Base-by-base conservation (phyloP, 2,329 filamentous ascomycete species). In the Colletotrichum neosansevieriae region DNA sequence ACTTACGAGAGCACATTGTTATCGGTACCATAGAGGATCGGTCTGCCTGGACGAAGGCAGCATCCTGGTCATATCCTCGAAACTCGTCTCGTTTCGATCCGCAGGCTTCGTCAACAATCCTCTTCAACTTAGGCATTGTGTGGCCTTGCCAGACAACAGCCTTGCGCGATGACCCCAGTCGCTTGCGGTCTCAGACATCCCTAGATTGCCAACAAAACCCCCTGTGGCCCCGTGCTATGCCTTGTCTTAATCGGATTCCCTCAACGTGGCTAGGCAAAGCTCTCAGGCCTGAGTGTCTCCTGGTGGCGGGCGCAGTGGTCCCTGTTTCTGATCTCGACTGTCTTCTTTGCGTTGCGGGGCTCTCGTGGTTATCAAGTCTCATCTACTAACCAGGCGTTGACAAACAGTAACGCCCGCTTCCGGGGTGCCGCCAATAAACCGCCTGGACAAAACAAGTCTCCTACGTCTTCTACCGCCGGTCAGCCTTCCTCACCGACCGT, bases 351-450 rank as follows among this genome's bases (percentile, higher is more conserved):
- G 10, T 54, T 32, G 24, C 6, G 11, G 32, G 45, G 34, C 9
- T 61, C 10, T 65, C 21, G 21, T 54, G 36, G 61, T 64, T 69
- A 74, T 60, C 15, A 51, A 29, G 21, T 50, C 47, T 38, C 42
- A 29, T 38, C 50, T 74, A 73, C 79, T 79, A 70, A 73, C 65
- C 58, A 59, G 68, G 60, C 50, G 36, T 38, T 53, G 24, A 42
- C 64, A 17, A 60, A 70, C 72, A 88, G 86, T 74, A 87, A 86
- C 80, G 86, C 86, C 76, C 85, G 87, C 70, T 86, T 89, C 74
- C 84, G 87, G 78, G 85, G 86, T 76, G 82, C 82, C 74, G 83
- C 85, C 72, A 81, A 79, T 74, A 88, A 84, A 77, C 79, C 83
- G 70, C 79, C 84, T 71, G 81, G 81, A 72, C 83, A 81, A 73